phyloP scores from a whole-genome alignment of 2,329 filamentous ascomycete species.

The Atkinsonella hypoxylon region DNA sequence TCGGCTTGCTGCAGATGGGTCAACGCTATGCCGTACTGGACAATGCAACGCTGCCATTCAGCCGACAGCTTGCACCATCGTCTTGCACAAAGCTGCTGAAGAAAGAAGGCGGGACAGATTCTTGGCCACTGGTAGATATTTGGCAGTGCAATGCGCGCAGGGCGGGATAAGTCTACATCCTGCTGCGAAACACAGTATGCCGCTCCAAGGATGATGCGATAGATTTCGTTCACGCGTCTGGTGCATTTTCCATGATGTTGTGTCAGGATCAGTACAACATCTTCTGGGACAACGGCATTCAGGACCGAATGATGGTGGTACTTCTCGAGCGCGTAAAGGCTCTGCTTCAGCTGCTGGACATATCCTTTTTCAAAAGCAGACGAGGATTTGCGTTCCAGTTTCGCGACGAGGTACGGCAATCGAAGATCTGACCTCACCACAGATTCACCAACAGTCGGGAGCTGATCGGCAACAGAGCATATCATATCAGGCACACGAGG shows the following conservation, averaged over 20 bases:
- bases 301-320: background rate
- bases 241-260: slow-evolving; percentile 1
- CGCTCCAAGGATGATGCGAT: background rate
- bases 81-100: slow-evolving; percentile 19
- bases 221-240: background rate
- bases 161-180: background rate
- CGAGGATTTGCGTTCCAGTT: background rate
- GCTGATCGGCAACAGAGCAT: background rate
- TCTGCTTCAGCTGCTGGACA: background rate
- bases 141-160: background rate
- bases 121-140: slow-evolving; percentile 4
- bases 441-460: background rate
- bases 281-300: background rate
- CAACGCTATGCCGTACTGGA: slow-evolving; percentile 28
- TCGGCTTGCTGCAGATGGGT: slow-evolving; percentile 26
- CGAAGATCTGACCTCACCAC: background rate
- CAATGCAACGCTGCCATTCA: slow-evolving; percentile 24
- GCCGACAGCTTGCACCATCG: slow-evolving; percentile 11
- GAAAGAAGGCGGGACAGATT: slow-evolving; percentile 17
- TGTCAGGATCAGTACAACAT: background rate
- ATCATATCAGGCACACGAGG: background rate
- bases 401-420: background rate
- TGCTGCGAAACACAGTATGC: background rate
- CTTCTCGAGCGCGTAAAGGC: background rate
- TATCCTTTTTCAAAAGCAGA: background rate